Conservation (phyloP, 1,284 basidiomycete genomes). For the Trichosporon sp. region DNA sequence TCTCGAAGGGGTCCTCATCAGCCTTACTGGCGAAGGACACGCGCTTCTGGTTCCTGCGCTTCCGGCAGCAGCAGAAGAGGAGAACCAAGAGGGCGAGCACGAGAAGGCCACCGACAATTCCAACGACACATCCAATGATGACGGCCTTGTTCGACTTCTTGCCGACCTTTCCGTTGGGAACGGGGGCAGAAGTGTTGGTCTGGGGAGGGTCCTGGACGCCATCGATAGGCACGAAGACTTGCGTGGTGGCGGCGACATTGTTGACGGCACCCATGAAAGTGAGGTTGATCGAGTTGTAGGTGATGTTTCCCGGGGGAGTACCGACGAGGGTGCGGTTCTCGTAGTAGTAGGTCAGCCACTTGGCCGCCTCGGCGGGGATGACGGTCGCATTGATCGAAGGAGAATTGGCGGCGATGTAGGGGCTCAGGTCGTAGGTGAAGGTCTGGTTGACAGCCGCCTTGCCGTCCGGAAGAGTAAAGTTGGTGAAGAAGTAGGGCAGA, state of each 20-base stretch:
- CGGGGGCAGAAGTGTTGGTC: conserved; percentile 21
- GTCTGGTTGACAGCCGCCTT: conserved; percentile 37
- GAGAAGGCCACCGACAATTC: conserved; percentile 23
- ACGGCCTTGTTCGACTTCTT: conserved; percentile 39
- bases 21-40: neutral
- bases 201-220: conserved; percentile 26
- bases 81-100: conserved; percentile 36
- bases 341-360: conserved; percentile 49
- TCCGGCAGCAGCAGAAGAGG: conserved; percentile 43
- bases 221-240: conserved; percentile 29
- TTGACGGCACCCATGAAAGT: conserved; percentile 30
- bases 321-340: conserved; percentile 45
- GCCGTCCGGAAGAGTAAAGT: conserved; percentile 43
- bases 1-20: conserved; percentile 31
- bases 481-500: conserved; percentile 50
- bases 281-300: conserved; percentile 38
- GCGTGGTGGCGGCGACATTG: conserved; percentile 28
- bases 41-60: conserved; percentile 16
- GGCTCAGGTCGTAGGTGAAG: conserved; percentile 35
- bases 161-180: conserved; percentile 18
- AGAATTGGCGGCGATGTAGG: conserved; percentile 33
- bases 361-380: conserved; percentile 37
- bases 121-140: conserved; percentile 45
- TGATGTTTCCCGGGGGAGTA: conserved; percentile 28
- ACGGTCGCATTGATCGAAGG: conserved; percentile 36